Base-by-base conservation (phyloP, 2,329 filamentous ascomycete genomes). In the Diaporthe sp. region DNA sequence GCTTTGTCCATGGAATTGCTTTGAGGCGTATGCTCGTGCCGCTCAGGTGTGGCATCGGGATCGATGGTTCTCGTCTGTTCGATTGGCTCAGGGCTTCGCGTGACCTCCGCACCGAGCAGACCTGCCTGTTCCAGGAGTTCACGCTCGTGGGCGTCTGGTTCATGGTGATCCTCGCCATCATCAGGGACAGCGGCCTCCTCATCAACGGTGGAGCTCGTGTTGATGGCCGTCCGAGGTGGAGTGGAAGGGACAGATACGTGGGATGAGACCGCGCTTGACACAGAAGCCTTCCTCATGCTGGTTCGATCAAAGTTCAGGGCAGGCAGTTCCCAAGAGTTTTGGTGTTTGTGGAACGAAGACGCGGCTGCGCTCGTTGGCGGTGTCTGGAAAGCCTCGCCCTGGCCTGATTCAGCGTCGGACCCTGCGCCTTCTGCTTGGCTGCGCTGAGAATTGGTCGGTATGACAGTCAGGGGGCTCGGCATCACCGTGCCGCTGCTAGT, bases 71-170 rank as follows among this genome's bases (percentile, higher is more conserved):
- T 82, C 12, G 82, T 85, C 28, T 83, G 82, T 57, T 83, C 81
- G 76, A 86, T 85, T 44, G 85, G 85, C 31, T 89, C 86, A 34
- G 84, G 81, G 7, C 84, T 85, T 62, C 82, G 84, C 69, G 85
- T 84, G 25, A 84, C 80, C 53, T 83, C 83, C 37, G 82, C 79
- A 55, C 90, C 89, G 34, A 94, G 83, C 31, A 95, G 86, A 1
- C 93, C 93, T 9, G 92, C 88, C 81, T 95, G 91, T 78, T 92
- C 89, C 39, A 95, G 85, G 7, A 95, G 85, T 55, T 92, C 91
- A 76, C 91, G 90, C 81, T 95, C 94, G 12, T 89, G 89, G 5
- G 92, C 92, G 80, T 94, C 93, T 37, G 90, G 87, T 49, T 90
- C 89, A 37, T 87, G 81, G 69, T 85, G 80, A 22, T 84, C 49